Conservation (phyloP, 2,329 filamentous ascomycete species). For the Alternaria rosae region DNA sequence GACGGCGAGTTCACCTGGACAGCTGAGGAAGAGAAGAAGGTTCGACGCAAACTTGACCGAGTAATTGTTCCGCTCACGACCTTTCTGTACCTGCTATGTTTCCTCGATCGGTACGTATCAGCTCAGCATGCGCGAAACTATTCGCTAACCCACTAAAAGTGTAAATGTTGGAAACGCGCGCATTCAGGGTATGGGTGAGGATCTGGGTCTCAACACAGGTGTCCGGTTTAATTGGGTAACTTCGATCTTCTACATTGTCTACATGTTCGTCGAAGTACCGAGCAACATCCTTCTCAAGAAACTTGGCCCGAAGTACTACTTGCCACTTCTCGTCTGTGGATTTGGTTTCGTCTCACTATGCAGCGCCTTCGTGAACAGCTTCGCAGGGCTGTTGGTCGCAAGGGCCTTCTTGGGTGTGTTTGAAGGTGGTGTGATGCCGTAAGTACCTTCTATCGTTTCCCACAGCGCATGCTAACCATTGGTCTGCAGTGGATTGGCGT, state of each 20-base stretch:
- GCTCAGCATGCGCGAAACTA: neutral
- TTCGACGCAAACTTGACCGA: slow-evolving; percentile 62
- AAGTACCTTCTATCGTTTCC: slow-evolving; percentile 16
- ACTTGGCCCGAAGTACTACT: slow-evolving; percentile 61
- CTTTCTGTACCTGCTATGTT: slow-evolving; percentile 62
- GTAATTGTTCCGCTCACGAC: slow-evolving; percentile 62
- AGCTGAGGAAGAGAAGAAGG: slow-evolving; percentile 57
- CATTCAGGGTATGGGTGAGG: slow-evolving; percentile 61
- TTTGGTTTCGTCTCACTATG: slow-evolving; percentile 65
- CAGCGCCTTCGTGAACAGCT: slow-evolving; percentile 62
- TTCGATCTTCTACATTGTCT: slow-evolving; percentile 66
- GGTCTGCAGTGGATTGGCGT: slow-evolving; percentile 57
- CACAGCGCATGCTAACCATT: slow-evolving; percentile 6
- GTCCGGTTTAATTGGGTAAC: slow-evolving; percentile 65
- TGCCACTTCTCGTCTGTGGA: slow-evolving; percentile 62
- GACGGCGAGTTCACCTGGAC: slow-evolving; percentile 57
- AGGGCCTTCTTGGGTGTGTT: slow-evolving; percentile 62
- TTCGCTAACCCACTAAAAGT: slow-evolving; percentile 26
- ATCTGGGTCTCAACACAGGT: slow-evolving; percentile 57
- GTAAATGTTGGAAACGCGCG: slow-evolving; percentile 62
- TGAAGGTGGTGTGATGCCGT: slow-evolving; percentile 66
- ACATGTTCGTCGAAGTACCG: slow-evolving; percentile 64
- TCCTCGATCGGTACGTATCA: slow-evolving; percentile 51
- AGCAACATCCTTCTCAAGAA: slow-evolving; percentile 64
- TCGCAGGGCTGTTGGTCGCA: slow-evolving; percentile 56